Conservation (phyloP, 179 eudicot species). For the Spinacia oleracea region DNA sequence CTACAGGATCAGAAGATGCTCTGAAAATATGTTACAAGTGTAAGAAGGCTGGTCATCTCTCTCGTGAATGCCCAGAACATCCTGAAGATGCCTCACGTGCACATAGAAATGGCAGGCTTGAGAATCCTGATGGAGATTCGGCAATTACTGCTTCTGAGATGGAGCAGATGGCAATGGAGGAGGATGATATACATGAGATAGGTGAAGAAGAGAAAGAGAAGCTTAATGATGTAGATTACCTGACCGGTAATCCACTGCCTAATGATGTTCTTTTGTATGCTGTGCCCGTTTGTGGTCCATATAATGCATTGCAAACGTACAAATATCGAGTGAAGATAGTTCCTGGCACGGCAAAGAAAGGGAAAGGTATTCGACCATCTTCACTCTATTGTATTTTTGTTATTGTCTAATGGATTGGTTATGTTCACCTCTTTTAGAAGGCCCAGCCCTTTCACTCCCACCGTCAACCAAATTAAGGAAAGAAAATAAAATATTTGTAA, state of each 20-base stretch:
- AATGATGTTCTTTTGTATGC: slow-evolving; percentile 89
- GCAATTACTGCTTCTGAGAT: slow-evolving; percentile 42
- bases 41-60: slow-evolving; percentile 84
- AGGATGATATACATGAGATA: slow-evolving; percentile 95
- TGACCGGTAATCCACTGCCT: slow-evolving; percentile 85
- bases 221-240: slow-evolving; percentile 85
- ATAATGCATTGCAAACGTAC: slow-evolving; percentile 74
- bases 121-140: slow-evolving; percentile 30
- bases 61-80: slow-evolving; percentile 85
- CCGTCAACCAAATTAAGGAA: background rate
- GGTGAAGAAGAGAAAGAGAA: slow-evolving; percentile 93
- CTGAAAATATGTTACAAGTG: slow-evolving; percentile 87
- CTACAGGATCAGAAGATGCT: slow-evolving; percentile 55
- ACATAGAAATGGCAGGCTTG: slow-evolving; percentile 32
- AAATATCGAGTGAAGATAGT: slow-evolving; percentile 89
- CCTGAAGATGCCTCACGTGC: slow-evolving; percentile 36
- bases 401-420: background rate
- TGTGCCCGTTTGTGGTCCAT: slow-evolving; percentile 97
- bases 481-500: background rate
- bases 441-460: background rate
- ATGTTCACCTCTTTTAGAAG: background rate
- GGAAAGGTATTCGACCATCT: slow-evolving; percentile 70
- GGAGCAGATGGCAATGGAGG: slow-evolving; percentile 82
- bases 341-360: slow-evolving; percentile 92
- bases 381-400: background rate